Evolutionary conservation across 2,329 filamentous ascomycete genomes (phyloP), one percentile per base, ranked within the genome.

Genomic region (Alternaria brassicicola): DNA sequence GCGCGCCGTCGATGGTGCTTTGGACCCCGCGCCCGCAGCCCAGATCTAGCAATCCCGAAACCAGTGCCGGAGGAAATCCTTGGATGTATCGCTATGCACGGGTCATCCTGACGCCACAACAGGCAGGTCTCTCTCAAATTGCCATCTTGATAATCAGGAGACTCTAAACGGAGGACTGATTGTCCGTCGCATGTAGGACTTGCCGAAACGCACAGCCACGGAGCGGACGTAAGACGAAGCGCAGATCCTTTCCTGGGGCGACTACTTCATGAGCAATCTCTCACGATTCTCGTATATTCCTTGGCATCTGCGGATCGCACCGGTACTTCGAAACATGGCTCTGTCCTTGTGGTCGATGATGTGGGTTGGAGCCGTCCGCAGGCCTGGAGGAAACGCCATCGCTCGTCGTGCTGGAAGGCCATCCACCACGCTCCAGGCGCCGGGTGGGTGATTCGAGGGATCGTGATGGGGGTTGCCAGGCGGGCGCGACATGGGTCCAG

Each of bases 211-310:
- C 33, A 39, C 46, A 55, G 47, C 52, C 45, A 49, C 45, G 35
- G 45, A n/a, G 26, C 53, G 36, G 36, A 28, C 46, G 45, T 59
- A 45, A 50, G 51, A 58, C 53, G 45, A 3, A 17, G 12, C 56
- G 66, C 64, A 59, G 66, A 70, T 68, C 68, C 28, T 68, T 56
- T 53, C 66, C 55, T 23, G 60, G 54, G 45, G 53, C 47, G 57
- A 52, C 48, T 30, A 39, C 33, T 45, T 17, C 43, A 23, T 13
- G 38, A 45, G 19, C 51, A 49, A 35, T 62, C 52, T 47, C 56
- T 64, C 63, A 57, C 59, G 62, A 68, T 67, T 61, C 51, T 56
- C 65, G 41, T 55, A 42, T 53, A 49, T 35, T 51, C 41, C 63
- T 67, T 69, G 65, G 68, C 62, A 51, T 52, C 21, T 50, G 46